Conservation (phyloP, 177 flowering plant genomes). For the Vitis hybrid region DNA sequence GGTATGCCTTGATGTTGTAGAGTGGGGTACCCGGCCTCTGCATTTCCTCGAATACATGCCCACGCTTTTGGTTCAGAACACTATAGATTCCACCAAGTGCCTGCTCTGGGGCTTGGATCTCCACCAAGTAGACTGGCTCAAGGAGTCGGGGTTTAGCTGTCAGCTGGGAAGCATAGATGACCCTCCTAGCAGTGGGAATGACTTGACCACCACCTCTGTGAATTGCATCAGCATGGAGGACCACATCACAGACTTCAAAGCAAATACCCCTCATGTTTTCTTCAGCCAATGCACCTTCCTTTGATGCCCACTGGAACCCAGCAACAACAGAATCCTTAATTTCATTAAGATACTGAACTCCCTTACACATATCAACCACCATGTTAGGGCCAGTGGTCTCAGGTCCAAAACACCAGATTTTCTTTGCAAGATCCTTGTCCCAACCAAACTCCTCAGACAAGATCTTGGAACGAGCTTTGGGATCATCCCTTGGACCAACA, state of each 20-base stretch:
- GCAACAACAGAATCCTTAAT: slow-evolving; percentile 39
- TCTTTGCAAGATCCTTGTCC: slow-evolving; percentile 40
- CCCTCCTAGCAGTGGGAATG: slow-evolving; percentile 39
- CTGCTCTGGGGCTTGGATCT: slow-evolving; percentile 37
- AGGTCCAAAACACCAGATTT: slow-evolving; percentile 37
- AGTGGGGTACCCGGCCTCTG: slow-evolving; percentile 43
- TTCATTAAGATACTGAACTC: slow-evolving; percentile 38
- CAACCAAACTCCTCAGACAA: slow-evolving; percentile 33
- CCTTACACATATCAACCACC: slow-evolving; percentile 42
- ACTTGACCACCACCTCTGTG: slow-evolving; percentile 42
- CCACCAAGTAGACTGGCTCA: slow-evolving; percentile 36
- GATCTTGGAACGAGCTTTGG: slow-evolving; percentile 28
- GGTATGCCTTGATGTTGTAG: slow-evolving; percentile 40
- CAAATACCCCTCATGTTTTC: slow-evolving; percentile 43
- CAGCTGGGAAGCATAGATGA: slow-evolving; percentile 34
- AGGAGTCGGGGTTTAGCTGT: slow-evolving; percentile 38
- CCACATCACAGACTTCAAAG: slow-evolving; percentile 40
- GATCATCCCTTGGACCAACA: slow-evolving; percentile 38
- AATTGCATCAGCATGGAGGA: slow-evolving; percentile 42
- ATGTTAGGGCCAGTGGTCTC: slow-evolving; percentile 39
- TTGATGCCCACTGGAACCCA: slow-evolving; percentile 39
- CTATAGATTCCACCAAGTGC: slow-evolving; percentile 37
- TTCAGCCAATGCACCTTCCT: slow-evolving; percentile 37
- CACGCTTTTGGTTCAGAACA: slow-evolving; percentile 36
- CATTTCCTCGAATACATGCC: slow-evolving; percentile 39